Conservation (phyloP, 768 basidiomycete species). For the Suillus ampliporus region DNA sequence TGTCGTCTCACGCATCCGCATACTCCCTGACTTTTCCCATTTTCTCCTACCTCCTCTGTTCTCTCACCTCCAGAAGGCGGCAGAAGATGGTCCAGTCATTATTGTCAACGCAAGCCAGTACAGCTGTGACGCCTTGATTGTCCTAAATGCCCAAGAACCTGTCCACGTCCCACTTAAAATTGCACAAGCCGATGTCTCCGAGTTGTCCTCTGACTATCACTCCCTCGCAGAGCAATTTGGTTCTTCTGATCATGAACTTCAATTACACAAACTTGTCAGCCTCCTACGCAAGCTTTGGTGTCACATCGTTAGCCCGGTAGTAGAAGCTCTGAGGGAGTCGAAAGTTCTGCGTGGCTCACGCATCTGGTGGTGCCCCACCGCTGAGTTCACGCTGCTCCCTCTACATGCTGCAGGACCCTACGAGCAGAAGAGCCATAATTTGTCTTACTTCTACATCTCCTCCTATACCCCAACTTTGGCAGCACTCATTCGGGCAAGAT, state of each 20-base stretch:
- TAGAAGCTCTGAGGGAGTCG: conserved; percentile 14
- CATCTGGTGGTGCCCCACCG: conserved; percentile 42
- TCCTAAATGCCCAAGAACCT: conserved; percentile 12
- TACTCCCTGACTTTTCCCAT: conserved; percentile 15
- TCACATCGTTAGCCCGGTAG: conserved; percentile 26
- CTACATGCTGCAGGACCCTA: conserved; percentile 39
- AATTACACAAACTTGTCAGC: conserved; percentile 15
- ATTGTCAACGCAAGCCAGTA: conserved; percentile 17
- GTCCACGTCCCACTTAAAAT: conserved; percentile 14
- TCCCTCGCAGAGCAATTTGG: conserved; percentile 13
- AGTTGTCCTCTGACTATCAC: conserved; percentile 14
- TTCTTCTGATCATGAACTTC: conserved; percentile 20
- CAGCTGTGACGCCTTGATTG: conserved; percentile 23
- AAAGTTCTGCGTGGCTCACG: conserved; percentile 22
- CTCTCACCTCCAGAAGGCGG: conserved; percentile 12
- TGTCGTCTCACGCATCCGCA: conserved; percentile 18
- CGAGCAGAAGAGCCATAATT: conserved; percentile 17
- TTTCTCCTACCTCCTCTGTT: conserved; percentile 17
- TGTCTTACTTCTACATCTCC: conserved; percentile 31
- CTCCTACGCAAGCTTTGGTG: conserved; percentile 33
- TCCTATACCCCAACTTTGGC: conserved; percentile 40
- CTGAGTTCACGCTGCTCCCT: conserved; percentile 33
- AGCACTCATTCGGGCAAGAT: conserved; percentile 32
- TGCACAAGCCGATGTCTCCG: conserved; percentile 8
- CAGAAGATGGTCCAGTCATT: conserved; percentile 22